Conservation (phyloP, 495 filamentous ascomycete species). For the Entonaema liquescens region DNA sequence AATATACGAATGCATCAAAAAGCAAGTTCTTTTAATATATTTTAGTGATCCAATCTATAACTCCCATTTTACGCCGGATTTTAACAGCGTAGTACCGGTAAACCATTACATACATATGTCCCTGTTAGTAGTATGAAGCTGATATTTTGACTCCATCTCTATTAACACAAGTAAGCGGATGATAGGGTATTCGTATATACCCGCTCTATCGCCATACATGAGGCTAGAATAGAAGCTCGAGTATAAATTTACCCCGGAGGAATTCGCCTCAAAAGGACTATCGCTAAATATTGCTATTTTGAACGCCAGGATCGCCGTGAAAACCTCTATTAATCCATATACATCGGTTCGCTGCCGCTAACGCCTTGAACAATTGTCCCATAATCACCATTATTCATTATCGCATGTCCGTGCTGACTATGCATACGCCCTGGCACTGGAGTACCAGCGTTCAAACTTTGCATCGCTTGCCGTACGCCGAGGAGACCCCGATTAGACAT, state of each 20-base stretch:
- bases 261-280: constrained; percentile 1
- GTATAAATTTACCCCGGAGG: constrained; percentile 11
- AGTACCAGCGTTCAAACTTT: constrained; percentile 39
- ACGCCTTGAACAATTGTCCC: constrained; percentile 47
- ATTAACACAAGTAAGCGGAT: constrained; percentile 27
- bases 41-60: not conserved
- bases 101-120: not conserved
- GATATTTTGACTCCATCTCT: constrained; percentile 13
- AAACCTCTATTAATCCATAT: constrained; percentile 45
- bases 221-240: constrained; percentile 14
- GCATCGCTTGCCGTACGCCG: constrained; percentile 43
- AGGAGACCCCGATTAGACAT: constrained; percentile 35
- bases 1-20: too few relatives aligned
- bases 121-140: not conserved
- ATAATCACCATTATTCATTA: constrained; percentile 45
- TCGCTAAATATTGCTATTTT: constrained; percentile 25
- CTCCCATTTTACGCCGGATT: not conserved
- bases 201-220: constrained; percentile 1
- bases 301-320: constrained; percentile 30
- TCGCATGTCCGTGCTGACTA: constrained; percentile 39
- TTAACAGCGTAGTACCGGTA: not conserved
- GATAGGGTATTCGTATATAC: constrained; percentile 25
- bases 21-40: not conserved
- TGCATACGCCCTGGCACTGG: constrained; percentile 39
- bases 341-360: constrained; percentile 52